phyloP scores from a whole-genome alignment of 192 early-diverging fungal species.

The Coemansia sp. region DNA sequence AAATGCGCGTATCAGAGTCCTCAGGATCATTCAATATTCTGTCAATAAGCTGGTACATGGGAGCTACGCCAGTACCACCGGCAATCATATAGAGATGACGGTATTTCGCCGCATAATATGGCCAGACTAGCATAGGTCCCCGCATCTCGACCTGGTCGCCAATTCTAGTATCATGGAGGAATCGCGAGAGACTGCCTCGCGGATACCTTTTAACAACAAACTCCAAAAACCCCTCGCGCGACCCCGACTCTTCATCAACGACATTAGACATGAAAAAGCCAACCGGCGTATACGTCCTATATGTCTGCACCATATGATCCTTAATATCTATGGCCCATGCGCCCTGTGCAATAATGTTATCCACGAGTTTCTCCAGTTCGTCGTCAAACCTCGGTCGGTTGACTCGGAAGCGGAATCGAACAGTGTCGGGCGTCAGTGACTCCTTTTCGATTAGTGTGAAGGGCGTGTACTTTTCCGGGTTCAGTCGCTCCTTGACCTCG shows the following conservation, averaged over 20 bases:
- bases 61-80: conserved; percentile 81
- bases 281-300: conserved; percentile 72
- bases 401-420: conserved; percentile 61
- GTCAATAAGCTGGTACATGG: conserved; percentile 67
- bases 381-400: conserved; percentile 51
- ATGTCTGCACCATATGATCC: conserved; percentile 70
- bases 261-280: conserved; percentile 41
- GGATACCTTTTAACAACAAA: conserved; percentile 70
- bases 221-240: conserved; percentile 57
- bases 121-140: conserved; percentile 64
- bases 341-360: conserved; percentile 35
- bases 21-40: conserved; percentile 48
- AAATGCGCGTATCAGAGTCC: conserved; percentile 43
- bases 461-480: conserved; percentile 57
- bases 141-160: conserved; percentile 67
- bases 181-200: conserved; percentile 67
- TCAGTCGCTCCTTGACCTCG: conserved; percentile 33
- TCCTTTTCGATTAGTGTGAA: conserved; percentile 55
- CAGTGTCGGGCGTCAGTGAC: conserved; percentile 57
- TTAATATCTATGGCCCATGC: conserved; percentile 68
- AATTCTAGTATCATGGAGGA: conserved; percentile 56
- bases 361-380: conserved; percentile 30
- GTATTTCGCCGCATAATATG: conserved; percentile 22
- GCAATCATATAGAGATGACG: conserved; percentile 57
- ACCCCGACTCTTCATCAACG: conserved; percentile 28